phyloP scores from a whole-genome alignment of 176 grass and related monocot species.

The Leersia perrieri region DNA sequence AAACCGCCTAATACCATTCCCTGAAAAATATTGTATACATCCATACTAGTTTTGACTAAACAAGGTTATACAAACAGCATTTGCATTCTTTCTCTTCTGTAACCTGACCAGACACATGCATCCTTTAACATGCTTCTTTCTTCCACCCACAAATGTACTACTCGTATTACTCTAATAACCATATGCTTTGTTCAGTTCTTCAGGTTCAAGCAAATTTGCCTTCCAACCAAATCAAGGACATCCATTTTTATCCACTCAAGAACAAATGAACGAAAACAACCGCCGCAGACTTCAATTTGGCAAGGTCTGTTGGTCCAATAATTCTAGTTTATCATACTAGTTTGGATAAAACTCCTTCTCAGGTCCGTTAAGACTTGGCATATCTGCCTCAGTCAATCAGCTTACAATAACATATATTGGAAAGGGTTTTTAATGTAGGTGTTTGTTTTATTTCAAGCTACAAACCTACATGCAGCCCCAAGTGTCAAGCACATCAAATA shows the following conservation, averaged over 20 bases:
- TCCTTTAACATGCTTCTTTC: too few species aligned
- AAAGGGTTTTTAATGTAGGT: not conserved
- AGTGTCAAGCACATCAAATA: not conserved
- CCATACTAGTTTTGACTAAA: too few species aligned
- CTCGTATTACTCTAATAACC: too few species aligned
- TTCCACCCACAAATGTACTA: too few species aligned
- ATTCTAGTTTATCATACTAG: not conserved
- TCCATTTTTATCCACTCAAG: not conserved
- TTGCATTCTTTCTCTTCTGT: too few species aligned
- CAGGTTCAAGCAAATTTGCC: not conserved
- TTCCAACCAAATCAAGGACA: not conserved
- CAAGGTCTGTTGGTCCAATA: not conserved
- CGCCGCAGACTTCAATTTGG: too few species aligned
- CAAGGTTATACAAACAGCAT: too few species aligned
- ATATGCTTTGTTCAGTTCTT: not conserved
- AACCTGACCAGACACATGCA: too few species aligned
- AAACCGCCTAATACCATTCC: too few species aligned
- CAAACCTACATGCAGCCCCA: not conserved
- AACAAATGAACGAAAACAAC: not conserved
- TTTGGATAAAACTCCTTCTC: not conserved
- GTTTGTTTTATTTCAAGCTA: not conserved
- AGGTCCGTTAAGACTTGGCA: not conserved
- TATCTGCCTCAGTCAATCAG: not conserved
- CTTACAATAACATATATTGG: not conserved
- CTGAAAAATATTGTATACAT: too few species aligned